These are phyloP conservation scores for Aspergillus proliferans DNA, from an alignment of 2,329 filamentous ascomycete genomes.

Conservation along the genomic window DNA sequence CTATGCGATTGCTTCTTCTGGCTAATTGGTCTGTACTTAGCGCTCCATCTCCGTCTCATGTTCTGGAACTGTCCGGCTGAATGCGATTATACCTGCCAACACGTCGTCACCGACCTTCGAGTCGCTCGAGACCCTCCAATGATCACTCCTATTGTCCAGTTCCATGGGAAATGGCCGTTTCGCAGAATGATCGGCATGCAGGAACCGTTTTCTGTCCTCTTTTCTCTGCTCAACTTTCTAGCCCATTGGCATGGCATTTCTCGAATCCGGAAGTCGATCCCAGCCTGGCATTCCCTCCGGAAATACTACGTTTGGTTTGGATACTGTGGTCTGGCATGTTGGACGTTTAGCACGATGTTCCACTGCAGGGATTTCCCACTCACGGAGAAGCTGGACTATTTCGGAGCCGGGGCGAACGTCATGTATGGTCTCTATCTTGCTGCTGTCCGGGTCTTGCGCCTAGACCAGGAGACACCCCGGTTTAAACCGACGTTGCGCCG, in stretches of 20 bases:
- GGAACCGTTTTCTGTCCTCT: constrained; percentile 88
- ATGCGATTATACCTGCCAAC: constrained; percentile 97
- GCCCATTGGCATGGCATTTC: constrained; percentile 74
- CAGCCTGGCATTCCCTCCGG: constrained; percentile 65
- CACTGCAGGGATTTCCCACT: constrained; percentile 78
- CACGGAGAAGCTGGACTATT: constrained; percentile 96
- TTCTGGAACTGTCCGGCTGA: constrained; percentile 88
- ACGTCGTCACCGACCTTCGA: constrained; percentile 73
- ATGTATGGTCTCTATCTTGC: constrained; percentile 88
- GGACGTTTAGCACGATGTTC: constrained; percentile 86
- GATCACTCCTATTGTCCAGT: constrained; percentile 70
- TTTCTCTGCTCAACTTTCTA: constrained; percentile 83
- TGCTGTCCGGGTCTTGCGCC: constrained; percentile 71
- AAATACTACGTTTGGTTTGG: constrained; percentile 76
- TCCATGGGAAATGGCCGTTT: constrained; percentile 99
- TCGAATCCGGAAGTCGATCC: constrained; percentile 64
- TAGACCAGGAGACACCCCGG: constrained; percentile 56
- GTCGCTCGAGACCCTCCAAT: constrained; percentile 58
- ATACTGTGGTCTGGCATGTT: constrained; percentile 73
- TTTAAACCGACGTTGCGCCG: constrained; percentile 53
- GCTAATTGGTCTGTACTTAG: constrained; percentile 41
- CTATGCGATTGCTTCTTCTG: constrained; percentile 3
- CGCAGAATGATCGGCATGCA: constrained; percentile 84
- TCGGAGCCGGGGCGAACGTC: constrained; percentile 82
- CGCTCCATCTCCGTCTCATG: constrained; percentile 75